Conservation (phyloP, 2,329 filamentous ascomycete genomes). For the Beauveria asiatica region DNA sequence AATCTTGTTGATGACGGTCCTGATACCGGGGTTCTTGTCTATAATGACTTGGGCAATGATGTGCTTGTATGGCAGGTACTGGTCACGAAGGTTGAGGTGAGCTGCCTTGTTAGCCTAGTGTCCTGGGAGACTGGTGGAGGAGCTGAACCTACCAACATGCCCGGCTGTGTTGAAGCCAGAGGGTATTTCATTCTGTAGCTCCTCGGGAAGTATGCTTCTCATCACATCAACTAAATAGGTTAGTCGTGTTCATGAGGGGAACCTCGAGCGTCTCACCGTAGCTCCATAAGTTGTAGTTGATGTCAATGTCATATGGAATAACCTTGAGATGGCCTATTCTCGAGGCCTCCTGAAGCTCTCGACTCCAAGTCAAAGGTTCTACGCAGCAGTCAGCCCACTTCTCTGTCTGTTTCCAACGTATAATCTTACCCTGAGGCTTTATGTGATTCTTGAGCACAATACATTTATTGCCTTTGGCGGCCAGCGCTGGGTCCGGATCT, state of each 20-base stretch:
- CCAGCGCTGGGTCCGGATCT: constrained; percentile 50
- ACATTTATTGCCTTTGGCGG: constrained; percentile 50
- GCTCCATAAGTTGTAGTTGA: constrained; percentile 81
- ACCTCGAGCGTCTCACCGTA: constrained; percentile 50
- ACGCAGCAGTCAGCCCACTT: background rate
- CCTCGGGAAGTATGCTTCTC: constrained; percentile 68
- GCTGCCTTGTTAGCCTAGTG: constrained; percentile 37
- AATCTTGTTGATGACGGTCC: constrained; percentile 92
- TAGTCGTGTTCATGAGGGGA: constrained; percentile 8
- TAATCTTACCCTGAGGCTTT: constrained; percentile 37
- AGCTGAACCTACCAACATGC: constrained; percentile 58
- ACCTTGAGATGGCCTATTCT: constrained; percentile 60
- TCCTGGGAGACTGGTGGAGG: background rate
- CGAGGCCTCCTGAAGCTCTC: constrained; percentile 59
- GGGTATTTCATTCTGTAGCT: constrained; percentile 71
- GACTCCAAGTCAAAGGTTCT: constrained; percentile 65
- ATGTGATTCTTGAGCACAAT: constrained; percentile 51
- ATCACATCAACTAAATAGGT: constrained; percentile 65
- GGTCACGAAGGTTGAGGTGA: constrained; percentile 80
- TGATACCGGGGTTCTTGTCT: constrained; percentile 78
- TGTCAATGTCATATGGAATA: constrained; percentile 63
- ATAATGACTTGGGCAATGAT: constrained; percentile 77
- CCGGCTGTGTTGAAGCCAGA: constrained; percentile 82
- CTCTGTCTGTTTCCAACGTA: background rate
- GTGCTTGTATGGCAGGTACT: constrained; percentile 77